Base-by-base conservation (phyloP, 768 basidiomycete species). In the Gautieria morchelliformis region DNA sequence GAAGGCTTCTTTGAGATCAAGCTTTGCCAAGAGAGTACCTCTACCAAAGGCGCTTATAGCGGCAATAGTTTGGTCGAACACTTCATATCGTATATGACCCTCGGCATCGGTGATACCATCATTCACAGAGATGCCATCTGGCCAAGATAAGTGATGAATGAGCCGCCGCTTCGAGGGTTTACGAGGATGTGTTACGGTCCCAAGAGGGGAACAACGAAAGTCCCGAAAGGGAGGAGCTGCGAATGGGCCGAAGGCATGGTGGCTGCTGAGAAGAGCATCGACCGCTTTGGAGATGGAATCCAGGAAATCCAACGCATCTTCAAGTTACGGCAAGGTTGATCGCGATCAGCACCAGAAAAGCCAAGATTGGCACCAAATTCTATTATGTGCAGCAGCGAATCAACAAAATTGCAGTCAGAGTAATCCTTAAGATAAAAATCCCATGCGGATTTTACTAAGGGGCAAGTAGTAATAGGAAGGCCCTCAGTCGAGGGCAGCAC, bases 1-100 rank as follows among this genome's bases (percentile, higher is more conserved):
- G 58, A 74, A 75, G 0, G 71, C 73, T 11, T 69, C 65, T 53
- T 69, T 65, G 6, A 75, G 63, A 53, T 74, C 71, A 19, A 72
- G 67, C 54, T 73, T 74, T 5, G 61, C 64, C 58, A 74, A 64
- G 1, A 69, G 60, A 1, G 70, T 65, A 12, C 67, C 64, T 1
- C 39, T 65, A 0, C 72, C 69, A 1, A 65, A 65, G 0, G 5
- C 22, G 14, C 17, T 32, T 11, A 48, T 44, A n/a, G 44, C 54
- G 2, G 6, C 1, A 5, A 58, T n/a, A 27, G 57, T 50, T 5
- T 11, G 20, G 32, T 52, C 2, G 52, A 72, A 67, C 44, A 61
- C 60, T 30, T 74, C 67, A 53, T 72, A 73, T 10, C n/a, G n/a
- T n/a, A n/a, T n/a, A n/a, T n/a, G n/a, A n/a, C 63, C 68, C 58